Evolutionary conservation across 2,329 filamentous ascomycete genomes (phyloP), one percentile per base, ranked within the genome.

Genomic region (Aspergillus ruber): DNA sequence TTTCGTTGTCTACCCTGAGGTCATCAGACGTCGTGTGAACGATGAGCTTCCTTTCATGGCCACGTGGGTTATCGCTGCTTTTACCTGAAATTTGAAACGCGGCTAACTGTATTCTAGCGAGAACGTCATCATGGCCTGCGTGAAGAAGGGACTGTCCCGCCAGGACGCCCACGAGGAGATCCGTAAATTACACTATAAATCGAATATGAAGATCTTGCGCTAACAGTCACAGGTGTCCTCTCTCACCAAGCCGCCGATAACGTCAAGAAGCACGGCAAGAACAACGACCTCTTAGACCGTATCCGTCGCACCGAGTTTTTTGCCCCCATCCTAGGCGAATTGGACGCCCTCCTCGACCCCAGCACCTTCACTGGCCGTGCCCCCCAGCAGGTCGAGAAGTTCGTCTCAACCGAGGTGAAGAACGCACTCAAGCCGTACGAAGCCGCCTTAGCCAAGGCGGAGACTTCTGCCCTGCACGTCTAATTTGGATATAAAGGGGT

Each of bases 91-190:
- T 10, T 13, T 21, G 21, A 6, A 21, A 6, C 5, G 3, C 21
- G 21, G 2, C 56, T 65, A 55, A 65, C 50, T n/a, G 27, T 27
- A 3, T 35, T 6, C 6, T 38, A 66, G 64, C 54, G 64, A 67
- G 55, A 67, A 67, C 53, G 59, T 90, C 63, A 87, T 90, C 65
- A 90, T 94, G 87, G 82, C 81, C 56, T 76, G 91, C 47, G 81
- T 84, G 23, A 80, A 82, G 48, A 79, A 83, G 61, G 88, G 87
- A 27, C 78, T 75, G 23, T 86, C 81, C 8, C 75, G 89, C 44
- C 88, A 94, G 65, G 87, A 90, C 47, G 85, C 88, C 1, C 90
- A 95, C 69, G 90, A 95, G 72, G 74, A 91, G 68, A 90, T 95
- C 60, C 84, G 85, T 66, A 60, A 39, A 62, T 58, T 39, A 13